A percentile compares a stretch with the other conserved stretches of the same genome.
These are phyloP conservation scores for Penicillium sp. DNA, from an alignment of 2,329 filamentous ascomycete species.

Conservation along the genomic window DNA sequence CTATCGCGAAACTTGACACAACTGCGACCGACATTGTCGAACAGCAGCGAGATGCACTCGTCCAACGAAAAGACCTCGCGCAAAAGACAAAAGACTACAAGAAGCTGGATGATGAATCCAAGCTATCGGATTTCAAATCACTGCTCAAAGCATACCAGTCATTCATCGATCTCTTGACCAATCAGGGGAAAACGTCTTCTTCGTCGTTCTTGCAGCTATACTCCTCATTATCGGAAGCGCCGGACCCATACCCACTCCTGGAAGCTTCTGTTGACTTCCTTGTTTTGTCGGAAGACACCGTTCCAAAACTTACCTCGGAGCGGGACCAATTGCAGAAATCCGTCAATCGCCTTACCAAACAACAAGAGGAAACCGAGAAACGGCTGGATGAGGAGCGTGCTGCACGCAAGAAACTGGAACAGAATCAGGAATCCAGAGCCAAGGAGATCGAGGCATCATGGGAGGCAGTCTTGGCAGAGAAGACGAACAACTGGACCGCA, in stretches of 20 bases:
- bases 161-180: conserved; percentile 94
- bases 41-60: conserved; percentile 91
- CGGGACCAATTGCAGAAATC: conserved; percentile 83
- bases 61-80: conserved; percentile 95
- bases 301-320: conserved; percentile 86
- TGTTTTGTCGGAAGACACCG: conserved; percentile 85
- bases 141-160: conserved; percentile 94
- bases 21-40: conserved; percentile 94
- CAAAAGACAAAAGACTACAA: conserved; percentile 98
- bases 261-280: conserved; percentile 96
- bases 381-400: conserved; percentile 77
- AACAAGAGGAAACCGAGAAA: conserved; percentile 80
- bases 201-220: conserved; percentile 92
- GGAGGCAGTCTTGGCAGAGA: conserved; percentile 87
- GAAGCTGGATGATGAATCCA: conserved; percentile 85
- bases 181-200: conserved; percentile 92
- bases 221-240: conserved; percentile 89
- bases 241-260: conserved; percentile 92
- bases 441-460: conserved; percentile 90
- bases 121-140: conserved; percentile 84
- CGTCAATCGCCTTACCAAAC: conserved; percentile 71
- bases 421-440: conserved; percentile 73
- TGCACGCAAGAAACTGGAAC: conserved; percentile 73
- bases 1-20: conserved; percentile 83
- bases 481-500: conserved; percentile 92